Evolutionary conservation across 768 basidiomycete species (phyloP), one percentile per base, ranked within the genome.

Genomic region (Boletus reticulatus): DNA sequence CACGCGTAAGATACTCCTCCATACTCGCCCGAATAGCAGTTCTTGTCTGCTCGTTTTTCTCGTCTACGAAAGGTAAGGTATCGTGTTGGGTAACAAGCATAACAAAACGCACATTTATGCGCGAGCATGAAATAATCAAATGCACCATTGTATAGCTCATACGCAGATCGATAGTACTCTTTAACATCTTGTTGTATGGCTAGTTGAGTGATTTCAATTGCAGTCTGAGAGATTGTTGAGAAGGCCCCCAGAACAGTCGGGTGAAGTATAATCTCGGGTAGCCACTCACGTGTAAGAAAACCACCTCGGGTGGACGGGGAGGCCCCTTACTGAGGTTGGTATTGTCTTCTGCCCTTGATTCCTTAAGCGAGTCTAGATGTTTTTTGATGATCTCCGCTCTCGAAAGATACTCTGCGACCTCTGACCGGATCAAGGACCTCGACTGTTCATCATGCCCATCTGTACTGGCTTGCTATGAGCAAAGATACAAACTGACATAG

Each of bases 91-190:
- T 12, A 6, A 20, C 5, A 11, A 47, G 20, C 9, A 14, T 12
- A 17, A 14, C 7, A 32, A 17, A 43, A 57, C 66, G 16, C 58
- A 94, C 93, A 93, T 72, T 93, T 94, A 66, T 93, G 78, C 7
- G 94, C 93, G 65, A 97, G 88, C 88, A 97, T 92, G 74, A 98
- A 98, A 73, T 94, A 98, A 69, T 98, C 96, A 52, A 98, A 79
- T 4, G 92, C 82, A 76, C 96, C 94, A 74, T 88, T 87, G 73
- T 96, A 95, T 57, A 85, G 82, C 75, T 89, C 92, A 80, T 91
- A 95, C 16, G 94, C 94, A 67, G 94, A 92, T 14, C 81, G 78
- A 76, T 95, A 95, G 72, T 95, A 92, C 73, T 88, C 85, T 73
- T 92, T 92, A 57, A 80, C 79, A 74, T 98, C 96, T 62, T 90